Percentiles rank a stretch among this genome's conserved stretches.
phyloP scores from a whole-genome alignment of 2,329 filamentous ascomycete species.

The Bisporella sp. region DNA sequence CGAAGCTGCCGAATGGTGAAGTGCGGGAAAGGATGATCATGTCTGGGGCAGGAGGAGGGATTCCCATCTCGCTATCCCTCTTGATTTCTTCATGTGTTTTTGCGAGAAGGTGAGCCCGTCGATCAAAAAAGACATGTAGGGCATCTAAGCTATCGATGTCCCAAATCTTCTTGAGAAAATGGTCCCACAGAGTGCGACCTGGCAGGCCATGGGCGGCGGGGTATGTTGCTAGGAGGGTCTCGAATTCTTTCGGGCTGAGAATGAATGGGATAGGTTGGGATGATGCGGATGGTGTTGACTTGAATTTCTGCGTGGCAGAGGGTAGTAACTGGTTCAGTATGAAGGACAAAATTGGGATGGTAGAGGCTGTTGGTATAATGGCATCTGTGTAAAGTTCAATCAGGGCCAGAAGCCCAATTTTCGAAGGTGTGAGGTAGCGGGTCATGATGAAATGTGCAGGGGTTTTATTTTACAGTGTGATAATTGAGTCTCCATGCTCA shows the following conservation, averaged over 20 bases:
- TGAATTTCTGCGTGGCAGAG: conserved; percentile 31
- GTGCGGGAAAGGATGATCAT: conserved; percentile 60
- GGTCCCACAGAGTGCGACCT: conserved; percentile 79
- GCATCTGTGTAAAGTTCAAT: conserved; percentile 75
- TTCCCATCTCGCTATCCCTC: conserved; percentile 45
- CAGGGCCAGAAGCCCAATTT: conserved; percentile 74
- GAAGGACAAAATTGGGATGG: conserved; percentile 71
- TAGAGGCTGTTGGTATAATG: conserved; percentile 60
- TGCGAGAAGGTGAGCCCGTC: conserved; percentile 48
- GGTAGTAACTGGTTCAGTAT: conserved; percentile 64
- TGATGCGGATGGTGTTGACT: conserved; percentile 5
- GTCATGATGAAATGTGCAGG: conserved; percentile 47
- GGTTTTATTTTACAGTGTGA: background rate
- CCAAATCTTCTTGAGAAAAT: conserved; percentile 78
- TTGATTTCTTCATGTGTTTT: conserved; percentile 56
- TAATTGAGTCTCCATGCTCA: background rate
- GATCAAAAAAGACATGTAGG: conserved; percentile 69
- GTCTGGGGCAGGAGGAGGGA: conserved; percentile 39
- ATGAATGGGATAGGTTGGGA: conserved; percentile 31
- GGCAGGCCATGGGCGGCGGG: conserved; percentile 52
- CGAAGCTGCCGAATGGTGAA: conserved; percentile 75
- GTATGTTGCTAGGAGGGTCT: conserved; percentile 46
- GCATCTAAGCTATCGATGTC: conserved; percentile 73
- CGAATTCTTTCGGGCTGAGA: conserved; percentile 50
- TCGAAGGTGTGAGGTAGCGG: conserved; percentile 82